These are phyloP conservation scores for Colletotrichum lentis DNA, from an alignment of 2,329 filamentous ascomycete genomes.

Conservation along the genomic window DNA sequence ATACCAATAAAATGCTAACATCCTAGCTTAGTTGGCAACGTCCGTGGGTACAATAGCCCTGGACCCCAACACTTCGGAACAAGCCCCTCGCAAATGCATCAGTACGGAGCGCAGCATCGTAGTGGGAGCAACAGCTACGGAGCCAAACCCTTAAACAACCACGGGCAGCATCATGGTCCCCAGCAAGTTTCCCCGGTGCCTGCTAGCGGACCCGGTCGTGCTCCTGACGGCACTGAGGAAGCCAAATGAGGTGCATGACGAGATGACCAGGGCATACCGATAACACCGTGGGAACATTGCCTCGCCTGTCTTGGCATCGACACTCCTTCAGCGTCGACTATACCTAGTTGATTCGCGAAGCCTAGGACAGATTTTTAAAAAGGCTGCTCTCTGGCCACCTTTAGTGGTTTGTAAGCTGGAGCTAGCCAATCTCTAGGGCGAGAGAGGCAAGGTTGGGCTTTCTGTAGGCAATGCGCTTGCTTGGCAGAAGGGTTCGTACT, in stretches of 20 bases:
- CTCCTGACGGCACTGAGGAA: constrained; percentile 55
- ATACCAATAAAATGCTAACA: constrained; percentile 48
- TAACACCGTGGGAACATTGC: constrained; percentile 10
- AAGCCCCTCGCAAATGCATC: constrained; percentile 71
- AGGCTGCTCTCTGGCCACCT: background rate
- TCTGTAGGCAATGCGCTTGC: constrained; percentile 14
- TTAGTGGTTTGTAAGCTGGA: background rate
- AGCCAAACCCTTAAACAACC: constrained; percentile 58
- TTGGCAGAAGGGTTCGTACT: constrained; percentile 12
- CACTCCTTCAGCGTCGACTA: constrained; percentile 12
- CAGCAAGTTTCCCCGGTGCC: constrained; percentile 52
- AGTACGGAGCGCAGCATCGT: constrained; percentile 68
- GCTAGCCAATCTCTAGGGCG: background rate
- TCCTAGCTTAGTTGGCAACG: constrained; percentile 63
- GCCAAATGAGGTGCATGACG: constrained; percentile 50
- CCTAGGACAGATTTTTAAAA: constrained; percentile 1
- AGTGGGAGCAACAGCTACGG: constrained; percentile 64
- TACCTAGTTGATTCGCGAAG: background rate
- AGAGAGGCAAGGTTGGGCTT: constrained; percentile 9
- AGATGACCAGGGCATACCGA: constrained; percentile 26
- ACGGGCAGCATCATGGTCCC: constrained; percentile 48
- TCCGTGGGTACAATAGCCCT: constrained; percentile 66
- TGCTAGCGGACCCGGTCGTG: constrained; percentile 45
- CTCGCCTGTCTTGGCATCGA: constrained; percentile 2
- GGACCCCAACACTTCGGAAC: constrained; percentile 70